Evolutionary conservation across 1,284 basidiomycete genomes (phyloP).

Genomic region (Trichosporon asahii): DNA sequence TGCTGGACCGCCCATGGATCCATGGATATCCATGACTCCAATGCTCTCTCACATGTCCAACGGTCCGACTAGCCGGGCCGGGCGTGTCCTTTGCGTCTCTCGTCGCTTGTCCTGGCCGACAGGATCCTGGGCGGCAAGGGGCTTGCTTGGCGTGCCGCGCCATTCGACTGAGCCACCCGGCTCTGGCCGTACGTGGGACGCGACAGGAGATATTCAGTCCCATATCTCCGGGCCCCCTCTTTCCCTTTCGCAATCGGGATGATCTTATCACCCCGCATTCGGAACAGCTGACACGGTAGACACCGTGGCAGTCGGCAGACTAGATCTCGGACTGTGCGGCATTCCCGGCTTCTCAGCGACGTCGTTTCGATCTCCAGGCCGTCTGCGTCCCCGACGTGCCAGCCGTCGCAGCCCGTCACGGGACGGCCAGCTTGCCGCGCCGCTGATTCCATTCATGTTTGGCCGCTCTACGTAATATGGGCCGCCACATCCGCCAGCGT

Average conservation of each 20-base stretch:
- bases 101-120: not conserved
- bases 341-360: not conserved
- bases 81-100: not conserved
- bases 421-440: not conserved
- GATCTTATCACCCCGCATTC: not conserved
- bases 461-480: not conserved
- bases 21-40: not conserved
- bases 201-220: constrained; percentile 6
- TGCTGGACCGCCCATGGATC: not conserved
- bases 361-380: not conserved
- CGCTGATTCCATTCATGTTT: not conserved
- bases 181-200: not conserved
- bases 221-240: constrained; percentile 1
- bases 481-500: not conserved
- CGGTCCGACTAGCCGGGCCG: not conserved
- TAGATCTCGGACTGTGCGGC: not conserved
- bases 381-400: not conserved
- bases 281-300: not conserved
- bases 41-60: not conserved
- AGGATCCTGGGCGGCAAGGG: not conserved
- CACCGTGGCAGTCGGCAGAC: not conserved
- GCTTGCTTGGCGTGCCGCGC: constrained; percentile 4
- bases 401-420: not conserved
- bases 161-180: not conserved
- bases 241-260: constrained; percentile 2